Percentiles rank a stretch among this genome's conserved stretches.
These are phyloP conservation scores for Fusarium palustre DNA, from an alignment of 2,329 filamentous ascomycete species.

Conservation along the genomic window DNA sequence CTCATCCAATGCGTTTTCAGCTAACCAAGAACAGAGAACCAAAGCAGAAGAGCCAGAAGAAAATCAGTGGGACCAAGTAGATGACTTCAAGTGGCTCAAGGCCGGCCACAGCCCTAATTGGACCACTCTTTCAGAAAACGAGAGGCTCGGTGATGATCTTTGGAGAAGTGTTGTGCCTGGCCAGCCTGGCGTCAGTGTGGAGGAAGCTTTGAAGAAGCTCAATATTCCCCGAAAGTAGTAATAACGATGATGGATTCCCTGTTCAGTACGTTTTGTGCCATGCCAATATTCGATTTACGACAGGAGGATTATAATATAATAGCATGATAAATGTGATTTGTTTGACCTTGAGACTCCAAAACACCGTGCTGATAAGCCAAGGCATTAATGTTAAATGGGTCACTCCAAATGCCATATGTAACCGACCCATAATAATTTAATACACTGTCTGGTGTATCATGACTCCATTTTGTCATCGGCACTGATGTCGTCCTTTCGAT, in stretches of 20 bases:
- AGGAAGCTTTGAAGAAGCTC: conserved; percentile 71
- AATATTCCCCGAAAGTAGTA: conserved; percentile 52
- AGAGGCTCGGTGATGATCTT: conserved; percentile 69
- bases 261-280: conserved; percentile 8
- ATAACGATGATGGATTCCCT: neutral
- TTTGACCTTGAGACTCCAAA: conserved; percentile 19
- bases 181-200: conserved; percentile 69
- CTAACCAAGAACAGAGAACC: conserved; percentile 36
- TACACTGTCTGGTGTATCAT: conserved; percentile 37
- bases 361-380: conserved; percentile 26
- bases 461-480: conserved; percentile 57
- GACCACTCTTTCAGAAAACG: conserved; percentile 72
- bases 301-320: conserved; percentile 21
- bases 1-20: neutral
- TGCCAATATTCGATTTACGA: neutral
- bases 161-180: conserved; percentile 79
- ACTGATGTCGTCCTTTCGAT: conserved; percentile 47
- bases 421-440: conserved; percentile 18
- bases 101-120: conserved; percentile 89
- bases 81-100: conserved; percentile 98
- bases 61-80: conserved; percentile 89
- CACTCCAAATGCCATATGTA: neutral
- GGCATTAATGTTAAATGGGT: neutral
- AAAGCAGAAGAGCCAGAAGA: conserved; percentile 50
- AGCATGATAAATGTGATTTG: conserved; percentile 24